Evolutionary conservation across 768 basidiomycete species (phyloP).

Genomic region (Sarcodon sp.): DNA sequence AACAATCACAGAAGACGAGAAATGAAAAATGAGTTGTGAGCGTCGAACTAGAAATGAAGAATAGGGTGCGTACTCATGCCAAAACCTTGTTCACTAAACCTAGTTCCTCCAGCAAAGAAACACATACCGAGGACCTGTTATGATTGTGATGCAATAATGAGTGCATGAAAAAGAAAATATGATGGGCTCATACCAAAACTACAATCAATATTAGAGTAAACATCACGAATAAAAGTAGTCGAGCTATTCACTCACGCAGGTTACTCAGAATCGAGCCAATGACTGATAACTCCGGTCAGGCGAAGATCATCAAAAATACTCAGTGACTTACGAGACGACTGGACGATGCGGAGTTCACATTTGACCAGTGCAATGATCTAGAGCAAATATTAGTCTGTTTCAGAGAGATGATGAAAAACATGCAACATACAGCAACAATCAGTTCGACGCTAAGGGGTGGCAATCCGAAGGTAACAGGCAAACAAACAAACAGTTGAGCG

Average conservation of each 20-base stretch:
- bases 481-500: too few species aligned
- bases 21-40: neutral
- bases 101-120: constrained; percentile 74
- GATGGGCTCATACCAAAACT: too few species aligned
- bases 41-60: neutral
- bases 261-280: constrained; percentile 36
- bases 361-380: constrained; percentile 33
- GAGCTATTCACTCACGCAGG: constrained; percentile 16
- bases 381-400: constrained; percentile 5
- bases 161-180: too few species aligned
- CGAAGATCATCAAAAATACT: constrained; percentile 2
- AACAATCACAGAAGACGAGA: neutral
- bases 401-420: neutral
- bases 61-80: constrained; percentile 41
- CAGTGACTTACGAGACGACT: constrained; percentile 25
- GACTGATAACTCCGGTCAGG: constrained; percentile 13
- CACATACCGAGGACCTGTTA: constrained; percentile 74
- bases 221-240: too few species aligned
- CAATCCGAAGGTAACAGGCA: neutral
- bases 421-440: constrained; percentile 24
- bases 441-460: constrained; percentile 21
- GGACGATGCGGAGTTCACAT: constrained; percentile 31
- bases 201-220: too few species aligned
- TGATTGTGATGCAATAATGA: neutral
- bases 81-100: constrained; percentile 73